Percentiles rank a stretch among this genome's conserved stretches.
These are phyloP conservation scores for Trichophyton verrucosum DNA, from an alignment of 2,329 filamentous ascomycete species.

Conservation along the genomic window DNA sequence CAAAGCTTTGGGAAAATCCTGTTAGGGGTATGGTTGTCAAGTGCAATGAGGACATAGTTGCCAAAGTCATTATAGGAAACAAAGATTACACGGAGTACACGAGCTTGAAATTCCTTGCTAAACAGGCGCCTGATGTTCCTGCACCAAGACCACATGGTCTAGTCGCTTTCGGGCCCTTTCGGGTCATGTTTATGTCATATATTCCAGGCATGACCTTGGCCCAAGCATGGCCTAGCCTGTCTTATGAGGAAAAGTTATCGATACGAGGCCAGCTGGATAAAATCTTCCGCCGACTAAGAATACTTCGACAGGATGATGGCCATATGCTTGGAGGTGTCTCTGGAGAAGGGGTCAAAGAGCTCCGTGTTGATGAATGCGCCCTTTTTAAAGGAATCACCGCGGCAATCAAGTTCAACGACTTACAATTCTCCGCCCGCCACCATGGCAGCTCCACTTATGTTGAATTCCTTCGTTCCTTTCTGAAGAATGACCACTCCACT, in stretches of 20 bases:
- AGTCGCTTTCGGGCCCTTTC: conserved; percentile 15
- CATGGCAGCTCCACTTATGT: conserved; percentile 17
- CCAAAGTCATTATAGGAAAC: conserved; percentile 14
- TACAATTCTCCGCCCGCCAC: conserved; percentile 17
- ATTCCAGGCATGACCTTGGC: conserved; percentile 16
- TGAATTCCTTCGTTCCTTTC: conserved; percentile 17
- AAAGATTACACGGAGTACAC: conserved; percentile 18
- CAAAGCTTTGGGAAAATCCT: conserved; percentile 17
- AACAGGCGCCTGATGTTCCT: conserved; percentile 18
- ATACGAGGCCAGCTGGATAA: conserved; percentile 12
- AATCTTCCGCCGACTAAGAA: conserved; percentile 16
- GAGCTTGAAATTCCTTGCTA: conserved; percentile 18
- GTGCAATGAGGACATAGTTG: conserved; percentile 16
- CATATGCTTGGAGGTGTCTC: conserved; percentile 16
- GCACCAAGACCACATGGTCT: conserved; percentile 20
- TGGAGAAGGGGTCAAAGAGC: conserved; percentile 20
- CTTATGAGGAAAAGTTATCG: conserved; percentile 13
- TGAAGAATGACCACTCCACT: conserved; percentile 9
- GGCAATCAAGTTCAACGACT: conserved; percentile 12
- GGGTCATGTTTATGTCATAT: conserved; percentile 22
- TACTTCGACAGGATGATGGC: conserved; percentile 12
- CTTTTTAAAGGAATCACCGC: conserved; percentile 15
- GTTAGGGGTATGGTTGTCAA: conserved; percentile 18
- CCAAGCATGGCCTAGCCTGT: conserved; percentile 17
- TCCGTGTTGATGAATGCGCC: conserved; percentile 11